phyloP scores from a whole-genome alignment of 2,329 filamentous ascomycete species.

The Hirsutella thompsonii region DNA sequence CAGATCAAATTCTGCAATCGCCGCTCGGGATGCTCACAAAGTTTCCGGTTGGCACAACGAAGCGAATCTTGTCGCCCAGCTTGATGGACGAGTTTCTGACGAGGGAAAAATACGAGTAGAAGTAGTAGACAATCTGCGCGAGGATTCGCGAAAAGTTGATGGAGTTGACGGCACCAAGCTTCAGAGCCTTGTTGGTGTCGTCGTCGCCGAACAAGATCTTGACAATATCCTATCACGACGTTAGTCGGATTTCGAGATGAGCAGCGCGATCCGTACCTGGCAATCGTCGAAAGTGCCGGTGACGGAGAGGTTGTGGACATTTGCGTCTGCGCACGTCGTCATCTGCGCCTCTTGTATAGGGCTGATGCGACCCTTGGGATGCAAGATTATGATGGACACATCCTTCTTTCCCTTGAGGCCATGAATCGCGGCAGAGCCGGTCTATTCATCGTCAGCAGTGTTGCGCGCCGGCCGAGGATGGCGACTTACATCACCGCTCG shows the following conservation, averaged over 20 bases:
- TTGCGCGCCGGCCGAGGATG: background rate
- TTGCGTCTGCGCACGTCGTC: slow-evolving; percentile 82
- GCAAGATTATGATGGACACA: slow-evolving; percentile 89
- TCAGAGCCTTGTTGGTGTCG: slow-evolving; percentile 68
- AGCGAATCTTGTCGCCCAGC: slow-evolving; percentile 58
- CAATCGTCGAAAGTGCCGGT: slow-evolving; percentile 1
- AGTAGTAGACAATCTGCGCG: slow-evolving; percentile 95
- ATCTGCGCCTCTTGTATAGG: slow-evolving; percentile 92
- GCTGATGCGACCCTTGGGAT: slow-evolving; percentile 81
- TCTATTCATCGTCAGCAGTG: slow-evolving; percentile 21
- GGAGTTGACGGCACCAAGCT: slow-evolving; percentile 86
- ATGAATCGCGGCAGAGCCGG: slow-evolving; percentile 91
- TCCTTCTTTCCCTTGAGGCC: slow-evolving; percentile 92
- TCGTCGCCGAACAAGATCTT: slow-evolving; percentile 84
- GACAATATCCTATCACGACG: slow-evolving; percentile 59
- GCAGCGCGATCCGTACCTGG: slow-evolving; percentile 35
- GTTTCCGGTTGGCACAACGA: slow-evolving; percentile 89
- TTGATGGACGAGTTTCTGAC: slow-evolving; percentile 48
- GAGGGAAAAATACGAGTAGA: slow-evolving; percentile 83
- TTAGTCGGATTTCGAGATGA: background rate
- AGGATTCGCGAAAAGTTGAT: slow-evolving; percentile 96
- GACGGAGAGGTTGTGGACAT: slow-evolving; percentile 90
- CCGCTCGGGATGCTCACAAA: slow-evolving; percentile 41
- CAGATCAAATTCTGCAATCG: too few species aligned
- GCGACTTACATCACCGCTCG: slow-evolving; percentile 51